Evolutionary conservation across 2,329 filamentous ascomycete species (phyloP).

Genomic region (Sordariomycetes sp.): DNA sequence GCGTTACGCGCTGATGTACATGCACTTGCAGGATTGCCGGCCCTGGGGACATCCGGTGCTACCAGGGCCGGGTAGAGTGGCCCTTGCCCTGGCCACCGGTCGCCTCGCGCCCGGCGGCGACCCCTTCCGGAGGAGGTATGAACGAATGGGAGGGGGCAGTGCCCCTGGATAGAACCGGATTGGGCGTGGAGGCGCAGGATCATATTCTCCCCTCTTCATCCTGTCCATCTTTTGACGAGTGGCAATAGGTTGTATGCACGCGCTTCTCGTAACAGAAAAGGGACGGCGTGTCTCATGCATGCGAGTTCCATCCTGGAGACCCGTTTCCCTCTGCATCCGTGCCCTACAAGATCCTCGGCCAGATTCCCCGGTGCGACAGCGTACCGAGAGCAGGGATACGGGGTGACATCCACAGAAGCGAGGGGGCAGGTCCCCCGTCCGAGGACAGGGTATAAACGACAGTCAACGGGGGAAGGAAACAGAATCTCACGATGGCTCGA

Average conservation of each 20-base stretch:
- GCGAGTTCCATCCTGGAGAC: too few species aligned
- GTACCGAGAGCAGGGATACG: too few species aligned
- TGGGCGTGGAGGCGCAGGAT: background rate
- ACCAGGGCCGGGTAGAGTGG: background rate
- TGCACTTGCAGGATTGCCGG: background rate
- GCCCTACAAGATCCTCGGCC: too few species aligned
- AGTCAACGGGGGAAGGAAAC: background rate
- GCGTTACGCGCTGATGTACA: background rate
- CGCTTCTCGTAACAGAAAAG: too few species aligned
- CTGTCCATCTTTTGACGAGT: background rate
- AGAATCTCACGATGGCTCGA: background rate
- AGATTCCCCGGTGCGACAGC: too few species aligned
- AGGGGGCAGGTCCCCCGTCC: too few species aligned
- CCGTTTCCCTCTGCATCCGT: too few species aligned
- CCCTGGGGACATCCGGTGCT: background rate
- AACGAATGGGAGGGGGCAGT: background rate
- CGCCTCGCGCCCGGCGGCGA: background rate
- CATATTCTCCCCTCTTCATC: too few species aligned
- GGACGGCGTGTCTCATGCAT: too few species aligned
- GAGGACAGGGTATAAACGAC: background rate
- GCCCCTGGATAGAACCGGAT: background rate
- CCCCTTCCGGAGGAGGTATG: background rate
- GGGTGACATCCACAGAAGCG: too few species aligned
- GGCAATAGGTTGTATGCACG: background rate
- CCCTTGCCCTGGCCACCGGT: background rate